These are phyloP conservation scores for Clarireedia homoeocarpa DNA, from an alignment of 2,329 filamentous ascomycete genomes.

Conservation along the genomic window DNA sequence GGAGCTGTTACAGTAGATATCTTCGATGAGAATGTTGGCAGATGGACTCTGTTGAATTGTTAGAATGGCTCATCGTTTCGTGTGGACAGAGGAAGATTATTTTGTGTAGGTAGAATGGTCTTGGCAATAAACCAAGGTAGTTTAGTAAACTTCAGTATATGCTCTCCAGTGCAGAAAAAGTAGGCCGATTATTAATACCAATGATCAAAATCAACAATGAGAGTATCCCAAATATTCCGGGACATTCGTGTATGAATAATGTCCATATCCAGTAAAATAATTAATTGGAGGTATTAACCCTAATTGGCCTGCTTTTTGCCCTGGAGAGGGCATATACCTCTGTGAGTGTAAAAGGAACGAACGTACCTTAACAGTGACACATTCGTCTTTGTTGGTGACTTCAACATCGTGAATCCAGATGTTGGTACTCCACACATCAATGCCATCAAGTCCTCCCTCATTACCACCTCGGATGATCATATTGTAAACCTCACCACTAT, in stretches of 20 bases:
- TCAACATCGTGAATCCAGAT: constrained; percentile 52
- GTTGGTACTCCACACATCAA: constrained; percentile 47
- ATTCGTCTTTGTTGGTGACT: constrained; percentile 56
- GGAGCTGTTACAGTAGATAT: constrained; percentile 54
- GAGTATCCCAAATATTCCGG: too few relatives aligned
- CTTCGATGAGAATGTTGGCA: constrained; percentile 51
- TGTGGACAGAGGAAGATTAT: too few relatives aligned
- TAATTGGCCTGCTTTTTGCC: too few relatives aligned
- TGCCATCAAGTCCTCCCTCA: constrained; percentile 45
- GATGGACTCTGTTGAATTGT: constrained; percentile 36
- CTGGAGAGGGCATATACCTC: too few relatives aligned
- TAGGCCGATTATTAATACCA: too few relatives aligned
- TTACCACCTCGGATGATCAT: constrained; percentile 46
- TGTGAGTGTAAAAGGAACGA: background rate
- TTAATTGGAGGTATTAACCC: too few relatives aligned
- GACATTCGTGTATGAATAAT: too few relatives aligned
- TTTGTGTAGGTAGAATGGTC: too few relatives aligned
- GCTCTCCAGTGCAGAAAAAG: constrained; percentile 22
- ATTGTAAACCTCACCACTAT: constrained; percentile 47
- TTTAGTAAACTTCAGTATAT: too few relatives aligned
- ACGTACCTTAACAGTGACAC: constrained; percentile 45
- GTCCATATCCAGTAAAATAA: too few relatives aligned
- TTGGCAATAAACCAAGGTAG: too few relatives aligned
- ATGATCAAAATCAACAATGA: too few relatives aligned
- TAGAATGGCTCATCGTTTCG: background rate